Base-by-base conservation (phyloP, 106 monocot species). In the Alisma plantagoaquatica region DNA sequence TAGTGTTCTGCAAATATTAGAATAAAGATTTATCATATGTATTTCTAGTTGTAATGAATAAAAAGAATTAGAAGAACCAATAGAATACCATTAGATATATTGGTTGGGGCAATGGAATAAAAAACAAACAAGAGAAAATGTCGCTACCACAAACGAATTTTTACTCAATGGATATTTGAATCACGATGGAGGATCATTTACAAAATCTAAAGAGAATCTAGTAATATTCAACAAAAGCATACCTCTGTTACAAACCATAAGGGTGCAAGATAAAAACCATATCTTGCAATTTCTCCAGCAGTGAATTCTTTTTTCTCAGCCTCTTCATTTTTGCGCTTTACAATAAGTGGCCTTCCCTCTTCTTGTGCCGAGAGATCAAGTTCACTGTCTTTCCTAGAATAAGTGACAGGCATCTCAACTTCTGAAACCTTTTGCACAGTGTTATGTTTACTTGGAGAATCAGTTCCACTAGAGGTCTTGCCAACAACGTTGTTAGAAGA, bases 191-290 rank as follows among this genome's bases (percentile, higher is more conserved):
- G 48, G 10, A 23, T 16, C 15, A 23, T 27, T 51, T 24, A 51
- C 50, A n/a, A n/a, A n/a, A n/a, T n/a, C n/a, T n/a, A n/a, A n/a
- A n/a, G n/a, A n/a, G n/a, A n/a, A n/a, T n/a, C n/a, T n/a, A n/a
- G n/a, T n/a, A n/a, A n/a, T n/a, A n/a, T n/a, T n/a, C n/a, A n/a
- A n/a, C n/a, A n/a, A n/a, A n/a, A 42, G 12, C 42, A 25, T 55
- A 96, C 94, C 88, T 96, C 94, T 49, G 94, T 96, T 56, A 88
- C 54, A 62, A 96, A 96, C 94, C 94, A 96, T 54, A 96, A 63
- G 10, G 94, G 94, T 4, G 84, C 77, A 64, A 96, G 84, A 81
- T 88, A 96, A 60, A 84, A 71, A 25, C 74, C 84, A 74, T 63
- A 88, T 59, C n/a, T 77, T 59, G 73, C 81, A 65, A 96, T 88